Evolutionary conservation across 2,329 filamentous ascomycete genomes (phyloP).

Genomic region (Endothia cerciana): DNA sequence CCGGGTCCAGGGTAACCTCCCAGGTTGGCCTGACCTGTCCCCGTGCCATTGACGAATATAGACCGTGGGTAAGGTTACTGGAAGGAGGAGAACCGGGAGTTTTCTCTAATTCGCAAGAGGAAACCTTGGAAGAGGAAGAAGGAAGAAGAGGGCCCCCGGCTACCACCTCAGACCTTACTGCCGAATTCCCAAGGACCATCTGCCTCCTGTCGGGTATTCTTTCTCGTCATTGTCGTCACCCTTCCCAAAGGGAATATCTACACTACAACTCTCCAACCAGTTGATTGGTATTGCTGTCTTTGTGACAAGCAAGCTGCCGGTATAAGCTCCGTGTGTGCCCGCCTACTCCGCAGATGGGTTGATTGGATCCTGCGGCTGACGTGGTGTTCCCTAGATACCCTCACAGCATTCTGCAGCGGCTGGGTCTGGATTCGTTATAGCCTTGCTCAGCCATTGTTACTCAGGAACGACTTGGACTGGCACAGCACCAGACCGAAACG

Average conservation of each 20-base stretch:
- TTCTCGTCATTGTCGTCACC: constrained; percentile 22
- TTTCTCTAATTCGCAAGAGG: neutral
- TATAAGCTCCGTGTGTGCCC: constrained; percentile 11
- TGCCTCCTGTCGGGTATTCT: constrained; percentile 14
- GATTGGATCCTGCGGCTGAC: neutral
- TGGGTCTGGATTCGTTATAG: constrained; percentile 14
- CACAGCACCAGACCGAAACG: neutral
- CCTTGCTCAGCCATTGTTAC: no score
- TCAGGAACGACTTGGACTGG: neutral
- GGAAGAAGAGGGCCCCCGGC: neutral
- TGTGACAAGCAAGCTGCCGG: neutral
- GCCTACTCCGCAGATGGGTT: neutral
- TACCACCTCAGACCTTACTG: constrained; percentile 9
- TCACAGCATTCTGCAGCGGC: constrained; percentile 8
- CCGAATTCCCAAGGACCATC: constrained; percentile 14
- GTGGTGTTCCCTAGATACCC: neutral
- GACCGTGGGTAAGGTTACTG: neutral
- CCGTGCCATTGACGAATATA: neutral
- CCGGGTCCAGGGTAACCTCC: neutral
- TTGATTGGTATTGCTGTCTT: neutral
- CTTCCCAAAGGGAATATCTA: no score
- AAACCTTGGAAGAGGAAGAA: no score
- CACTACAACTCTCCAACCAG: neutral
- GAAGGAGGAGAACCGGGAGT: neutral
- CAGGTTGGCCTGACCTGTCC: constrained; percentile 38